Evolutionary conservation across 495 filamentous ascomycete genomes (phyloP).

Genomic region (Hyphodiscus hymeniophilus): DNA sequence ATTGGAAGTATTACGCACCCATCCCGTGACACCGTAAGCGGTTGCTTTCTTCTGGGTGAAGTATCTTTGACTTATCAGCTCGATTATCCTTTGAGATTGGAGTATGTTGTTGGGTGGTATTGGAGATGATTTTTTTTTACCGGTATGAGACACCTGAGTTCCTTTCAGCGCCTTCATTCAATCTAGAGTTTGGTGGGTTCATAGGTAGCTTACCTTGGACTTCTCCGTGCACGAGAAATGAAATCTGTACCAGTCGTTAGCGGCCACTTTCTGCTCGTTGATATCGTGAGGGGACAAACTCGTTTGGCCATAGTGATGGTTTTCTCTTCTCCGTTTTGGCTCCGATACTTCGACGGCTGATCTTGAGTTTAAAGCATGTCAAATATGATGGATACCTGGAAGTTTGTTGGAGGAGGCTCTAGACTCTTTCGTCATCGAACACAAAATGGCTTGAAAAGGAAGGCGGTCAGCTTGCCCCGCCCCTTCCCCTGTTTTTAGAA

Average conservation of each 20-base stretch:
- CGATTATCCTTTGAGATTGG: neutral
- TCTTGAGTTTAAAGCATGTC: neutral
- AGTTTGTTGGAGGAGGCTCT: neutral
- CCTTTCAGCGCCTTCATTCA: neutral
- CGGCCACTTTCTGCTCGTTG: neutral
- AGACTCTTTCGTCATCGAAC: too few relatives aligned
- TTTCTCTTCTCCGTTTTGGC: too few relatives aligned
- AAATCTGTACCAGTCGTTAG: neutral
- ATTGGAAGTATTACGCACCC: slow-evolving; percentile 67
- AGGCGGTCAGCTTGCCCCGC: neutral
- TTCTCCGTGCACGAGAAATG: slow-evolving; percentile 8
- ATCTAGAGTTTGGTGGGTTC: neutral
- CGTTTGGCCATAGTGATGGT: slow-evolving; percentile 2
- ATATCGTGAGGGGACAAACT: neutral
- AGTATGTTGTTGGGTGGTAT: neutral
- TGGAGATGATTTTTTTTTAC: neutral
- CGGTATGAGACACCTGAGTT: slow-evolving; percentile 12
- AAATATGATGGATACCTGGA: neutral
- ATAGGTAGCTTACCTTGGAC: slow-evolving; percentile 3
- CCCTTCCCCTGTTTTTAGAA: neutral
- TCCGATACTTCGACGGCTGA: neutral
- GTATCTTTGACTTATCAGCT: slow-evolving; percentile 37
- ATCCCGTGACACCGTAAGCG: slow-evolving; percentile 61
- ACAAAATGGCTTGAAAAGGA: neutral
- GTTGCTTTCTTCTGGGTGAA: slow-evolving; percentile 64